Conservation (phyloP, 805 yeast genomes). For the Scheffersomyces stipitis region DNA sequence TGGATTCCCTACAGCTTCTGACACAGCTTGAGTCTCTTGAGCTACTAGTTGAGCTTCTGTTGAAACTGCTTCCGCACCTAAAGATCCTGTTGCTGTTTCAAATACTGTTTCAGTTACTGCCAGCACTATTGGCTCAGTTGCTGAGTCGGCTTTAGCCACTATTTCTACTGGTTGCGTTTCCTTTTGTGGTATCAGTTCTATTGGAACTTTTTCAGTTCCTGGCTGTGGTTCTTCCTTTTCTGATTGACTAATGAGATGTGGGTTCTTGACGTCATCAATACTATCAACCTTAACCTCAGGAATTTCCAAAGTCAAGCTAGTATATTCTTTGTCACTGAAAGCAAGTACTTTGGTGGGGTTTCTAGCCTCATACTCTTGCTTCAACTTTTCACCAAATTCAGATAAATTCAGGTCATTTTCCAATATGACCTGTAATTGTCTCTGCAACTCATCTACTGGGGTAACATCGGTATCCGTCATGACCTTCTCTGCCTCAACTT, state of each 20-base stretch:
- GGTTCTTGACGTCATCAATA: slow-evolving; percentile 23
- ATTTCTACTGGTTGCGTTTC: background rate
- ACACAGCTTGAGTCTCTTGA: no score
- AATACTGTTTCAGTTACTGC: no score
- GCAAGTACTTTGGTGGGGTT: slow-evolving; percentile 14
- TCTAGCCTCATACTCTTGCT: slow-evolving; percentile 14
- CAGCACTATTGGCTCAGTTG: no score
- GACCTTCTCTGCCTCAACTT: slow-evolving; percentile 14
- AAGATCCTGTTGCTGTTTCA: no score
- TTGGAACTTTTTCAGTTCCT: background rate
- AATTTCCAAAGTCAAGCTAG: slow-evolving; percentile 5
- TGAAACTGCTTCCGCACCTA: no score
- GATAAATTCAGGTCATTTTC: slow-evolving; percentile 1
- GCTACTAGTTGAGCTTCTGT: no score
- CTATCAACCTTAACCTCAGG: slow-evolving; percentile 16
- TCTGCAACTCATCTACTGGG: slow-evolving; percentile 1
- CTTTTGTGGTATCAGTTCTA: background rate
- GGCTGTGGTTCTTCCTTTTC: slow-evolving; percentile 9
- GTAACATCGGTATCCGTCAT: slow-evolving; percentile 5
- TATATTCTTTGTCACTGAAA: slow-evolving; percentile 14
- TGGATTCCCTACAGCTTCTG: no score
- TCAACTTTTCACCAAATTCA: slow-evolving; percentile 10
- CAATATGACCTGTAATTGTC: slow-evolving; percentile 3
- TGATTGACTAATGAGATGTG: no score
- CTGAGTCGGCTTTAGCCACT: no score